A percentile compares a stretch with the other conserved stretches of the same genome.
Conservation (phyloP, 495 filamentous ascomycete genomes). For the Cercophora sp. region DNA sequence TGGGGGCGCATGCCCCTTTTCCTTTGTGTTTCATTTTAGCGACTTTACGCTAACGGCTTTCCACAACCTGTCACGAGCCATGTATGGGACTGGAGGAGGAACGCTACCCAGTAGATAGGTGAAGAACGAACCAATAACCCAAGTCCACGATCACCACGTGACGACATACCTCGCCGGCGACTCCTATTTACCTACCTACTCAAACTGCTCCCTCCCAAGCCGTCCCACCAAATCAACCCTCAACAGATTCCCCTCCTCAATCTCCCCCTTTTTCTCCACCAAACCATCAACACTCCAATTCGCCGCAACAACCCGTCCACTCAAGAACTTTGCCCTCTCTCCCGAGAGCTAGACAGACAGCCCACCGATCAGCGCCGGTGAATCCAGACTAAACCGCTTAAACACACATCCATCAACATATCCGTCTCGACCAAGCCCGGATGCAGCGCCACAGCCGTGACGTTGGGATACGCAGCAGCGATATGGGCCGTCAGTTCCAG, state of each 20-base stretch:
- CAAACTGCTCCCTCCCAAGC: conserved; percentile 25
- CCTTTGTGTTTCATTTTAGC: too few relatives aligned
- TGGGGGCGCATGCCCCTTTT: too few relatives aligned
- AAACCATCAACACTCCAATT: conserved; percentile 49
- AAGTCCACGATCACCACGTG: too few relatives aligned
- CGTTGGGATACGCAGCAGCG: conserved; percentile 32
- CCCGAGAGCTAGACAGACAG: conserved; percentile 8
- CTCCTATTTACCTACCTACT: too few relatives aligned
- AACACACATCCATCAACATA: conserved; percentile 14
- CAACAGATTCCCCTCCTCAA: conserved; percentile 30
- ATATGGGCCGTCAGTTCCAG: conserved; percentile 31
- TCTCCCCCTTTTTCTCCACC: conserved; percentile 38
- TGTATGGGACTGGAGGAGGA: too few relatives aligned
- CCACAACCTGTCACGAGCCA: too few relatives aligned
- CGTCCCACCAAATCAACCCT: conserved; percentile 20
- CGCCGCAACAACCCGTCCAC: conserved; percentile 36
- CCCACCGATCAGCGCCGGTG: conserved; percentile 9
- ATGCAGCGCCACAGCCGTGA: conserved; percentile 36
- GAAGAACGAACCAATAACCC: too few relatives aligned
- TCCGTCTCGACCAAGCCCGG: conserved; percentile 40
- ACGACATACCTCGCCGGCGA: too few relatives aligned
- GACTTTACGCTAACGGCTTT: too few relatives aligned
- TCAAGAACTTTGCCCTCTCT: conserved; percentile 30
- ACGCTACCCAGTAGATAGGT: too few relatives aligned
- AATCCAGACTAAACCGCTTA: conserved; percentile 6